Percentiles rank a stretch among this genome's conserved stretches.
Conservation (phyloP, 148 eudicot species). For the Rhododendron ferrugineum region DNA sequence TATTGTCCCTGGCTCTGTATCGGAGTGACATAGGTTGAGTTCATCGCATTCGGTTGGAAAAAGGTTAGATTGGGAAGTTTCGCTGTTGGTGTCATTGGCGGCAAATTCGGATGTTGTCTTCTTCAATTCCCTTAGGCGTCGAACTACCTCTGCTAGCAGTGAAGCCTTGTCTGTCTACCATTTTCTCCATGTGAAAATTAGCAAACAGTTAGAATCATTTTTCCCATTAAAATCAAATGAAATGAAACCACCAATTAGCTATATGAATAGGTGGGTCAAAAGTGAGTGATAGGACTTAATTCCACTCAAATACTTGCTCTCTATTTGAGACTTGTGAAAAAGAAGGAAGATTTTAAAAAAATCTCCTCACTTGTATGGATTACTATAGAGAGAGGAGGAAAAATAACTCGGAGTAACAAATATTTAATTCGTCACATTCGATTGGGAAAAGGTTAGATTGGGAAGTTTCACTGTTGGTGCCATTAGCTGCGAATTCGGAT, state of each 20-base stretch:
- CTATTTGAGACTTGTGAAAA: too few species aligned
- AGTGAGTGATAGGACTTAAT: too few species aligned
- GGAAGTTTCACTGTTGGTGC: constrained; percentile 6
- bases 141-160: constrained; percentile 74
- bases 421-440: constrained; percentile 56
- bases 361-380: too few species aligned
- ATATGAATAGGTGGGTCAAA: neutral
- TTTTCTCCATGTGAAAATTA: neutral
- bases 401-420: constrained; percentile 24
- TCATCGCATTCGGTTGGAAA: constrained; percentile 70
- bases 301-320: too few species aligned
- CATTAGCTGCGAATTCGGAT: constrained; percentile 18
- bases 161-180: constrained; percentile 90
- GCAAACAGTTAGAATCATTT: neutral
- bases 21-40: constrained; percentile 35
- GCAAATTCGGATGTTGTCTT: constrained; percentile 35
- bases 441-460: constrained; percentile 33
- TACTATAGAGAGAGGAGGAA: too few species aligned
- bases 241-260: neutral
- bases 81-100: neutral
- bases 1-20: constrained; percentile 19
- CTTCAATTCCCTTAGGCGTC: constrained; percentile 69
- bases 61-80: constrained; percentile 6
- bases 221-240: neutral
- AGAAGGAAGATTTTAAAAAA: too few species aligned